Percentiles rank a stretch among this genome's conserved stretches.
phyloP scores from a whole-genome alignment of 805 yeast species.

The Saccharomyces eubayanus region DNA sequence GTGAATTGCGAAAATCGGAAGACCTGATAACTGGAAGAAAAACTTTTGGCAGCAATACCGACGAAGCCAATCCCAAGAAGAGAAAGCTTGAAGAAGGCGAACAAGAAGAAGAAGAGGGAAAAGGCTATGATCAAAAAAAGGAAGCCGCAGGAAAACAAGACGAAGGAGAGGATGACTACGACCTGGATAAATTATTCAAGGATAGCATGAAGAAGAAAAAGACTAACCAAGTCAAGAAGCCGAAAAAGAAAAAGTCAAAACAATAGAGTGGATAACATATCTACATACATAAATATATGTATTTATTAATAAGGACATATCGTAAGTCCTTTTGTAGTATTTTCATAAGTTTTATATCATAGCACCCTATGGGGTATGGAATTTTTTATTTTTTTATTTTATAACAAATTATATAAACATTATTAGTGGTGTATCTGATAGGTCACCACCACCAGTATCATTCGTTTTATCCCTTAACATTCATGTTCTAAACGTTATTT shows the following conservation, averaged over 20 bases:
- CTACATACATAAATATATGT: neutral
- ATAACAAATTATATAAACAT: neutral
- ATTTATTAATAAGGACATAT: neutral
- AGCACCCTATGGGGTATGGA: too few relatives aligned
- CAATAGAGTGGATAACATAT: neutral
- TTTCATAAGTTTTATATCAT: neutral
- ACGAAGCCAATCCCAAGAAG: conserved; percentile 14
- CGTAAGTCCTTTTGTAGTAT: neutral
- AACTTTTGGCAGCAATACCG: neutral
- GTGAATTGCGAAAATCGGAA: neutral
- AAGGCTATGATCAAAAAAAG: conserved; percentile 24
- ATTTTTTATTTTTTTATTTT: neutral
- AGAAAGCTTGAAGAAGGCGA: conserved; percentile 9
- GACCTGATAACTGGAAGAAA: neutral
- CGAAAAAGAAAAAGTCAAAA: neutral
- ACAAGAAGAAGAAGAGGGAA: conserved; percentile 29
- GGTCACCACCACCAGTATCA: neutral
- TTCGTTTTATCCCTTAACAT: neutral
- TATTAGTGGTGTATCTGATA: neutral
- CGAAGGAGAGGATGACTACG: conserved; percentile 14
- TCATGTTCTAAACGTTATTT: neutral
- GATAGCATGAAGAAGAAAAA: neutral
- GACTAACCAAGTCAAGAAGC: neutral
- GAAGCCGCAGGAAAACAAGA: conserved; percentile 36
- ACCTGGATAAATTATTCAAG: conserved; percentile 13